Conservation (phyloP, 164 flowering plant genomes). For the Santalum album region DNA sequence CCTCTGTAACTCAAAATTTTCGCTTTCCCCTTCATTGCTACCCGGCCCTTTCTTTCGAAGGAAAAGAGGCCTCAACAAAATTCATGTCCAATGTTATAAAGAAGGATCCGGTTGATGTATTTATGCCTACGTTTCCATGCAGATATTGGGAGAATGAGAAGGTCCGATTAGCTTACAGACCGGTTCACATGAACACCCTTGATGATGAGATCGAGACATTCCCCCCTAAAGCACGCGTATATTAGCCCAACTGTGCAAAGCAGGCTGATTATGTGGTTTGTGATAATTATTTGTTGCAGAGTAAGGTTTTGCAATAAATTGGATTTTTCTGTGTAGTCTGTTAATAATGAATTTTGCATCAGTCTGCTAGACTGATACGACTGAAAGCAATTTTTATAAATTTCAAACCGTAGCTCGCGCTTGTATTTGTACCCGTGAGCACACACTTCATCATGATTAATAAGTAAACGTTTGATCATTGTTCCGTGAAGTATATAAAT, state of each 20-base stretch:
- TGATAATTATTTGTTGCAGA: not conserved
- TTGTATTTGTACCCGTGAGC: too few relatives aligned
- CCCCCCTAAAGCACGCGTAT: conserved; percentile 96
- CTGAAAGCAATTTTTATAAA: not conserved
- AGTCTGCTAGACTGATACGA: conserved; percentile 4
- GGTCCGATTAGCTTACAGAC: conserved; percentile 77
- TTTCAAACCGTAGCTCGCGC: too few relatives aligned
- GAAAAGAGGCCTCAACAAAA: too few relatives aligned
- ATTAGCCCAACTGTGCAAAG: conserved; percentile 23
- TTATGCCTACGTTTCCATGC: conserved; percentile 12
- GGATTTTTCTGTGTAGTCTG: conserved; percentile 5
- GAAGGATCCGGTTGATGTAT: too few relatives aligned
- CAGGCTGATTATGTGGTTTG: not conserved
- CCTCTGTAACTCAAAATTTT: too few relatives aligned
- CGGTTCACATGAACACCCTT: conserved; percentile 89
- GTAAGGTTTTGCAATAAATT: conserved; percentile 9
- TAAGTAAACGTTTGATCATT: too few relatives aligned
- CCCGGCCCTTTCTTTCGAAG: too few relatives aligned
- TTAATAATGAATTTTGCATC: conserved; percentile 8
- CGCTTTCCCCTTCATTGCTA: too few relatives aligned
- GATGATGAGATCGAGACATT: conserved; percentile 86
- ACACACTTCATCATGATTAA: too few relatives aligned
- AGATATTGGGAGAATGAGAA: conserved; percentile 89
- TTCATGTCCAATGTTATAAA: too few relatives aligned
- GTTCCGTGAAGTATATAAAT: too few relatives aligned